Base-by-base conservation (phyloP, 371 early-diverging fungal species). In the Rhizopus arrhizus region DNA sequence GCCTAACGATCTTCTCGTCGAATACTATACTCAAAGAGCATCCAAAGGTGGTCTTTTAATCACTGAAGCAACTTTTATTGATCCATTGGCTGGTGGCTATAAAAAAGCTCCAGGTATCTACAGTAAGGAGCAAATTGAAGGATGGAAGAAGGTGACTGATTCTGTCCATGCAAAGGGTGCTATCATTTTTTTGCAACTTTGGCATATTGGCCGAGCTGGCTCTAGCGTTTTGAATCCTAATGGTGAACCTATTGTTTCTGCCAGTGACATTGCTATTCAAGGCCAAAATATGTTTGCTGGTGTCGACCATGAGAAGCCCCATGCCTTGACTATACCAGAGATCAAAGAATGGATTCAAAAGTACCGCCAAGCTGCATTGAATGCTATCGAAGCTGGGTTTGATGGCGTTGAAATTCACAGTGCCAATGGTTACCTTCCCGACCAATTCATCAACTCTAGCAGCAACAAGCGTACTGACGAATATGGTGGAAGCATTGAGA, bases 401-500 rank as follows among this genome's bases (percentile, higher is more conserved):
- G 87, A 90, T 52, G 87, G 82, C 32, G 68, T 92, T 4, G 87
- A 91, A 56, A 75, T 92, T 29, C 92, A 92, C 67, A 81, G 65
- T 45, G 89, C 87, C 0, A 81, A 87, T 56, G 88, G 89, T 1
- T 90, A 87, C 67, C 73, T 90, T 34, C 33, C 86, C 41, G 75
- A 83, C 56, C 83, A 86, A 53, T 90, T 91, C 35, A 59, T 74
- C 16, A 68, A 70, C 29, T 59, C 65, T 5, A 62, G 57, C 2
- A 78, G 85, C 40, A 95, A 95, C 72, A 58, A 82, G 22, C 60
- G 64, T 33, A 57, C 67, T 5, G 64, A 67, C 15, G 59, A 81
- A 34, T 95, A 93, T 65, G 90, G 88, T 55, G 91, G 91, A 4
- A 80, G 85, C 0, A 77, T 88, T 36, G 89, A 90, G 55, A 92